Percentiles rank a stretch among this genome's conserved stretches.
Evolutionary conservation across 1,284 basidiomycete species (phyloP).

Genomic region (Lignosus rhinocerotis): DNA sequence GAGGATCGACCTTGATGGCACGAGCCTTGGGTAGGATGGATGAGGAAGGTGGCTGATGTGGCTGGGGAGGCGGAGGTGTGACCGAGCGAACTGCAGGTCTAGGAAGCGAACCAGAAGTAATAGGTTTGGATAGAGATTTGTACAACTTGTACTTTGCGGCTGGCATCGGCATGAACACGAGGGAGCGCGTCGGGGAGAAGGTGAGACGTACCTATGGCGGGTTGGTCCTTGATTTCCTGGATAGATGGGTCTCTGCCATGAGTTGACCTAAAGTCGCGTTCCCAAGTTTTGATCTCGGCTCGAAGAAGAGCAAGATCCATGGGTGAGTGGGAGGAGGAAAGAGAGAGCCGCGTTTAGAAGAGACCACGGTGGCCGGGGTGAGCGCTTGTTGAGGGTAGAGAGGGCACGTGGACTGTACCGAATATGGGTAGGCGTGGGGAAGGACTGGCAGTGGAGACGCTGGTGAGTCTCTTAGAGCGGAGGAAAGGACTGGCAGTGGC

Average conservation of each 20-base stretch:
- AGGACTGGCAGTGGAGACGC: neutral
- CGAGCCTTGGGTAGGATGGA: slow-evolving; percentile 49
- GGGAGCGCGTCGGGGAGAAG: slow-evolving; percentile 14
- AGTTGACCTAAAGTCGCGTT: slow-evolving; percentile 65
- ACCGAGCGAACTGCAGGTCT: slow-evolving; percentile 27
- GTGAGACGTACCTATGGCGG: slow-evolving; percentile 63
- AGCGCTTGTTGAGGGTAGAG: slow-evolving; percentile 13
- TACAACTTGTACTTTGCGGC: slow-evolving; percentile 83
- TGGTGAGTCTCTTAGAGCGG: slow-evolving; percentile 9
- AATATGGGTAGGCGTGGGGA: slow-evolving; percentile 2
- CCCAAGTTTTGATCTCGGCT: slow-evolving; percentile 82
- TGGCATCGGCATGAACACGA: slow-evolving; percentile 36
- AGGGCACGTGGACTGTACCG: slow-evolving; percentile 2
- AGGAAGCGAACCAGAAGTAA: slow-evolving; percentile 20
- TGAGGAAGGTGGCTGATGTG: slow-evolving; percentile 35
- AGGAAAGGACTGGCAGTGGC: too few species aligned
- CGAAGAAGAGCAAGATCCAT: slow-evolving; percentile 59
- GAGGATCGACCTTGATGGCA: slow-evolving; percentile 47
- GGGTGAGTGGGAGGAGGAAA: slow-evolving; percentile 28
- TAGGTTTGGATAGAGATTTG: slow-evolving; percentile 69
- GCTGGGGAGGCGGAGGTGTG: slow-evolving; percentile 39
- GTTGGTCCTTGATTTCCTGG: slow-evolving; percentile 74
- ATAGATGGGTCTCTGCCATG: slow-evolving; percentile 69
- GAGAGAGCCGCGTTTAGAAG: slow-evolving; percentile 3
- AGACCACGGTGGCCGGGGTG: neutral